Percentiles rank a stretch among this genome's conserved stretches.
Evolutionary conservation across 2,329 filamentous ascomycete genomes (phyloP).

Genomic region (Neopestalotiopsis sp.): DNA sequence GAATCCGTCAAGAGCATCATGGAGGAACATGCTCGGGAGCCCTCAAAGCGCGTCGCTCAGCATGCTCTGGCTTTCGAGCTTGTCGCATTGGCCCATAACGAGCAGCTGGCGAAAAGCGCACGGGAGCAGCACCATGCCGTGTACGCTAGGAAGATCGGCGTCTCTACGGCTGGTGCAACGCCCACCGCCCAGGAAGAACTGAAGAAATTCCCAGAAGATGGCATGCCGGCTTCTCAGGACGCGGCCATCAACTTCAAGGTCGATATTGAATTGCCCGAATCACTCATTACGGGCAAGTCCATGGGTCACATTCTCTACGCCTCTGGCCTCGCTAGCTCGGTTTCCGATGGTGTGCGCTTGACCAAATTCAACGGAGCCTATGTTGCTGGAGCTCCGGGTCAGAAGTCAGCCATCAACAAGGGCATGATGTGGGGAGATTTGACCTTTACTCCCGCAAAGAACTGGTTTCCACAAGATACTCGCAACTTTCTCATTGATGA

Average conservation of each 20-base stretch:
- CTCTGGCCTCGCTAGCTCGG: constrained; percentile 61
- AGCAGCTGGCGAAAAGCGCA: constrained; percentile 66
- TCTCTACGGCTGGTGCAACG: constrained; percentile 8
- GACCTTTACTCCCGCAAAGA: constrained; percentile 66
- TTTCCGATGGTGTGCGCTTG: constrained; percentile 64
- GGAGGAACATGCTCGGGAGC: constrained; percentile 69
- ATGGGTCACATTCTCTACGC: constrained; percentile 66
- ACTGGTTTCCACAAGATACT: constrained; percentile 63
- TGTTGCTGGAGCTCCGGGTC: constrained; percentile 58
- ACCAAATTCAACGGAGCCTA: constrained; percentile 63
- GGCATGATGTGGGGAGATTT: constrained; percentile 55
- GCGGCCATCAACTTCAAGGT: constrained; percentile 52
- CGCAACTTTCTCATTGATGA: constrained; percentile 65
- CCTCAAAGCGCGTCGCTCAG: constrained; percentile 78
- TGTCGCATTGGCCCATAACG: constrained; percentile 78
- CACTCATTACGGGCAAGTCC: constrained; percentile 58
- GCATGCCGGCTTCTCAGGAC: constrained; percentile 40
- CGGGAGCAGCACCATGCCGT: constrained; percentile 59
- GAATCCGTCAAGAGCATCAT: constrained; percentile 72
- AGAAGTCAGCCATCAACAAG: constrained; percentile 31
- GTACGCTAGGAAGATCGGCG: constrained; percentile 44
- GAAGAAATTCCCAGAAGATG: constrained; percentile 27
- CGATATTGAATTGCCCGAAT: constrained; percentile 64
- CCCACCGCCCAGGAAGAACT: constrained; percentile 20
- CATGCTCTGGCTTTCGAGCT: constrained; percentile 85